Evolutionary conservation across 148 eudicot species (phyloP), one percentile per base, ranked within the genome.

Genomic region (Salicornia ramosissima): DNA sequence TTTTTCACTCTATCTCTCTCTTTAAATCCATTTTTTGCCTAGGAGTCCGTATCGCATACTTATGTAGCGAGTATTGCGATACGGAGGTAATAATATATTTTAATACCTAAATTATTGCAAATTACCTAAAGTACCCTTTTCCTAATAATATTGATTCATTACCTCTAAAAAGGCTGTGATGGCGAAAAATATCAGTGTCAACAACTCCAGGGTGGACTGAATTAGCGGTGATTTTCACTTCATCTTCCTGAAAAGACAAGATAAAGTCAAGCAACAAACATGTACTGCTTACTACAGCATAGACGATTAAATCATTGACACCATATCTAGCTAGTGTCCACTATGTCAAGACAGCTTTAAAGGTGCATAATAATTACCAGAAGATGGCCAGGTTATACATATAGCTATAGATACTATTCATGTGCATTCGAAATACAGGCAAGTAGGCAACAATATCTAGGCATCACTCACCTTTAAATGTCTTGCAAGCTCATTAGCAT

Each of bases 191-290:
- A 71, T 86, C 82, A 24, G 90, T 88, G 46, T 75, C 75, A 62
- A 88, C 83, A 39, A 74, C 70, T 74, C 93, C 93, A 30, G 93
- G 93, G 69, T 82, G 85, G 71, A 84, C 80, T 50, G 93, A 84
- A 59, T 88, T 88, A 2, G 88, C 87, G 47, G 86, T 88, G 77
- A 88, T 75, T 10, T 81, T 57, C 40, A 72, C 80, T 6, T 82
- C 83, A 4, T 86, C 87, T 58, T 82, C 88, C 96, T 90, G 80
- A 45, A 28, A 66, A 36, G 68, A 45, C 22, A 30, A 39, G 36
- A 2, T 7, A 14, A 22, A 5, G 43, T 73, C 43, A 73, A 45
- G 36, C 26, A 34, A 64, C 49, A 10, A 47, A 15, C 56, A 2
- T 2, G 11, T 46, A 36, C 4, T 36, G 40, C 36, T 30, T 12